Base-by-base conservation (phyloP, 257 asterid genomes). In the Petrea volubilis region DNA sequence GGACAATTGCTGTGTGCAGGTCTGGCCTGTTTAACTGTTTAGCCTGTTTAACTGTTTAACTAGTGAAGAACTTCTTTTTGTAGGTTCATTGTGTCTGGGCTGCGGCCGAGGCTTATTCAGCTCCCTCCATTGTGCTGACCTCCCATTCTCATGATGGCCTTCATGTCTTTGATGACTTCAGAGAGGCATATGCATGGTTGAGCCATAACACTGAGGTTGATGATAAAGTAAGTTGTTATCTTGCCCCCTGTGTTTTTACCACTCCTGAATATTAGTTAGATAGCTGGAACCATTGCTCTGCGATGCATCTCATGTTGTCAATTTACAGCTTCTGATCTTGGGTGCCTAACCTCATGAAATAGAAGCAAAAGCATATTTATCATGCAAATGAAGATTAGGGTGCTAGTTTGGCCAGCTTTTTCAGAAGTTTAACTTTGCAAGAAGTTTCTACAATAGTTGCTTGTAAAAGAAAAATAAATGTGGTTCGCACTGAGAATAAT, bases 41-140 rank as follows among this genome's bases (percentile, higher is more conserved):
- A n/a, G n/a, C n/a, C n/a, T n/a, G n/a, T n/a, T n/a, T n/a, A n/a
- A n/a, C 46, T n/a, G 43, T 72, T 70, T 74, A 59, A 73, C 73
- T 82, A 68, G 68, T 69, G 2, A 21, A 33, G 58, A 15, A 23
- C 29, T 52, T 18, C 20, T 73, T 55, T 31, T 47, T 74, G 83
- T 56, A 95, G 99, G 93, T 92, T 82, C 99, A 95, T 68, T 90
- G 96, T 84, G 99, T 95, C 74, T 92, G 99, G 99, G 98, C 98
- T 52, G 99, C 99, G 21, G 97, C 98, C 14, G 99, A 95, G 85
- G 99, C 99, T 60, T 95, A 95, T 84, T 95, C 99, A 68, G 98
- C 99, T 58, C 99, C 99, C 27, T 95, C 98, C 47, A 95, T 95
- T 75, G 99, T 95, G 70, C 77, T 92, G 60, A 92, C 99, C 36